These are phyloP conservation scores for Ceratorhiza oryzae-sativae DNA, from an alignment of 1,284 basidiomycete genomes.

Conservation along the genomic window DNA sequence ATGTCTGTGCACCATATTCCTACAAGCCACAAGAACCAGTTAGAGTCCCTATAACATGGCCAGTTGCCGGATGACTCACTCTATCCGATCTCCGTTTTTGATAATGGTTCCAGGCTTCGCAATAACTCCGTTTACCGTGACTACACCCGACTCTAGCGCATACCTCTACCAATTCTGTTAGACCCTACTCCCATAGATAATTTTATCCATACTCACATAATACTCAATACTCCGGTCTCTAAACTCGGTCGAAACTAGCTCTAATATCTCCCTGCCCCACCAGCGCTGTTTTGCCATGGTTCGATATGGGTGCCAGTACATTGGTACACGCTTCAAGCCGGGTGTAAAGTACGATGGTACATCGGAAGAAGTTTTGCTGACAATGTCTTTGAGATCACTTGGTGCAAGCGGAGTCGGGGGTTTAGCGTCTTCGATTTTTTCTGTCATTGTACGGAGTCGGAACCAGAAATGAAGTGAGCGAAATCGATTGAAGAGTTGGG, in stretches of 20 bases:
- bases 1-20: slow-evolving; percentile 93
- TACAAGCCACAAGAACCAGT: slow-evolving; percentile 49
- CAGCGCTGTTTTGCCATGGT: slow-evolving; percentile 94
- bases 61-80: slow-evolving; percentile 61
- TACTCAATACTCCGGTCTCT: slow-evolving; percentile 90
- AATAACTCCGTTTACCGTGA: slow-evolving; percentile 87
- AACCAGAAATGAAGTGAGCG: slow-evolving; percentile 8
- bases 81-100: slow-evolving; percentile 87
- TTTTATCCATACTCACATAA: slow-evolving; percentile 68
- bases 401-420: slow-evolving; percentile 23
- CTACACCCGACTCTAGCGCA: slow-evolving; percentile 92
- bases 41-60: slow-evolving; percentile 40
- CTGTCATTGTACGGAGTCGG: slow-evolving; percentile 12
- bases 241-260: slow-evolving; percentile 89
- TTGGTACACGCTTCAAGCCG: slow-evolving; percentile 39
- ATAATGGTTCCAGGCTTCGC: slow-evolving; percentile 84
- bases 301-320: slow-evolving; percentile 56
- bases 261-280: slow-evolving; percentile 83
- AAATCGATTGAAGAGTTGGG: not conserved
- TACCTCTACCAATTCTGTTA: slow-evolving; percentile 65
- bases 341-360: slow-evolving; percentile 31
- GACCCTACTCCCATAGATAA: not conserved
- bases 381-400: slow-evolving; percentile 4
- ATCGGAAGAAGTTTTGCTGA: slow-evolving; percentile 9
- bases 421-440: slow-evolving; percentile 10